phyloP scores from a whole-genome alignment of 1,284 basidiomycete genomes.

The Phenoliferia sp. region DNA sequence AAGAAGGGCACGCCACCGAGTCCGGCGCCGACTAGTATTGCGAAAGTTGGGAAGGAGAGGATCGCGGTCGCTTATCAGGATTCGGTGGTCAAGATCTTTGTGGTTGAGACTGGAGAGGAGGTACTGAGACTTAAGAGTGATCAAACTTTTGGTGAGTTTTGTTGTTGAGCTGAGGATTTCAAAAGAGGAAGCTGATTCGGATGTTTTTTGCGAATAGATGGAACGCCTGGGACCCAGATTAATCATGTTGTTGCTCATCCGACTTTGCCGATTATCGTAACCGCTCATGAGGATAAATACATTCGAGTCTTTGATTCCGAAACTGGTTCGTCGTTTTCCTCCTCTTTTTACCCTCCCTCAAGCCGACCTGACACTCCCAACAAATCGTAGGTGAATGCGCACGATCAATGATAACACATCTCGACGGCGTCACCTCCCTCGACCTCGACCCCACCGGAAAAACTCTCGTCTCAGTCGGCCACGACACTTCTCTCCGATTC shows the following conservation, averaged over 20 bases:
- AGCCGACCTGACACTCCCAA: neutral
- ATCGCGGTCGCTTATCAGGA: slow-evolving; percentile 78
- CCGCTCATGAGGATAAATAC: slow-evolving; percentile 89
- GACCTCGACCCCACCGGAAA: slow-evolving; percentile 82
- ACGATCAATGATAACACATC: slow-evolving; percentile 82
- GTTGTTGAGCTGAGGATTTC: slow-evolving; percentile 9
- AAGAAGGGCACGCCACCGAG: slow-evolving; percentile 48
- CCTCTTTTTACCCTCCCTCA: neutral
- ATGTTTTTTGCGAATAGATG: slow-evolving; percentile 49
- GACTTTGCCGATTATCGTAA: slow-evolving; percentile 78
- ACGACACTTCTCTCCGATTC: slow-evolving; percentile 89
- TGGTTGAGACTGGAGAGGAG: slow-evolving; percentile 79
- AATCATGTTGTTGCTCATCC: slow-evolving; percentile 89
- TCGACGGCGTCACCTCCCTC: slow-evolving; percentile 83
- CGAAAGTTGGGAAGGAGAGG: slow-evolving; percentile 54
- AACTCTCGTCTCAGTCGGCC: slow-evolving; percentile 80
- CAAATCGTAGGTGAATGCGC: slow-evolving; percentile 64
- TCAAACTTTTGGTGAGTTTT: slow-evolving; percentile 59
- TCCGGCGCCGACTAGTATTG: slow-evolving; percentile 65
- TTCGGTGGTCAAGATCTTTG: slow-evolving; percentile 82
- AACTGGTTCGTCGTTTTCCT: slow-evolving; percentile 52
- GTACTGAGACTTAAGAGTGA: slow-evolving; percentile 63
- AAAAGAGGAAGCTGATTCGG: slow-evolving; percentile 4
- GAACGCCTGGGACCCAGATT: slow-evolving; percentile 68
- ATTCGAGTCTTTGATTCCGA: slow-evolving; percentile 82